Conservation (phyloP, 2,329 filamentous ascomycete genomes). For the Trichophyton simii region DNA sequence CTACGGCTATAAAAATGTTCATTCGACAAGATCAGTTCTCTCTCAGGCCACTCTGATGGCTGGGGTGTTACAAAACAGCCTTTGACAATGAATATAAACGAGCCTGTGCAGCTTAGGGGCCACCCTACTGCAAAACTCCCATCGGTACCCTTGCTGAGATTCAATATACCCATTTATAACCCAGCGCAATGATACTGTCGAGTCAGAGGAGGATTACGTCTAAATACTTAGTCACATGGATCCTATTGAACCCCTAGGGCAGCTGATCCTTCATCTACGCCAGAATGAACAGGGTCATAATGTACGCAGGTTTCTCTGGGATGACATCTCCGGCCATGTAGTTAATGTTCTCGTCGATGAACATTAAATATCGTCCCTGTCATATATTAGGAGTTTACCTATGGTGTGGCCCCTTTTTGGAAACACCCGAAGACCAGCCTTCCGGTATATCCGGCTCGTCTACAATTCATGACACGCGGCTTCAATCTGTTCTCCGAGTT, state of each 20-base stretch:
- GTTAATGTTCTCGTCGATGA: constrained; percentile 30
- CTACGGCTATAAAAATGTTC: constrained; percentile 26
- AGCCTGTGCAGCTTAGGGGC: constrained; percentile 21
- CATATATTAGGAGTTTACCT: constrained; percentile 33
- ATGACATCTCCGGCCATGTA: constrained; percentile 25
- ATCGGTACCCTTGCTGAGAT: constrained; percentile 25
- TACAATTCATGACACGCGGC: constrained; percentile 8
- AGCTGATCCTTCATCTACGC: constrained; percentile 1
- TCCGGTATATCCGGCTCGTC: constrained; percentile 13
- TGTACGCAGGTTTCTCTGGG: constrained; percentile 28
- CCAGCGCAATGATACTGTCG: constrained; percentile 29
- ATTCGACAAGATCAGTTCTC: constrained; percentile 31
- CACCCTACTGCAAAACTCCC: constrained; percentile 14
- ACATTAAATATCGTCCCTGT: constrained; percentile 27
- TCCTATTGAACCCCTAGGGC: constrained; percentile 13
- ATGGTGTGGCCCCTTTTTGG: constrained; percentile 24
- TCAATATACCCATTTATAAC: constrained; percentile 30
- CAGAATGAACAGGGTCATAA: constrained; percentile 17
- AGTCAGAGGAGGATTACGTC: constrained; percentile 17
- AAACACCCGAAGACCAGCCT: constrained; percentile 14
- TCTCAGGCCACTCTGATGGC: constrained; percentile 18
- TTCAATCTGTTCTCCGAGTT: constrained; percentile 12
- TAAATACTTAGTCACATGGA: constrained; percentile 13
- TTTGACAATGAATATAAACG: constrained; percentile 34
- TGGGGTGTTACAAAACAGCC: constrained; percentile 25